Conservation (phyloP, 768 basidiomycete species). For the Cyclocybe cylindracea region DNA sequence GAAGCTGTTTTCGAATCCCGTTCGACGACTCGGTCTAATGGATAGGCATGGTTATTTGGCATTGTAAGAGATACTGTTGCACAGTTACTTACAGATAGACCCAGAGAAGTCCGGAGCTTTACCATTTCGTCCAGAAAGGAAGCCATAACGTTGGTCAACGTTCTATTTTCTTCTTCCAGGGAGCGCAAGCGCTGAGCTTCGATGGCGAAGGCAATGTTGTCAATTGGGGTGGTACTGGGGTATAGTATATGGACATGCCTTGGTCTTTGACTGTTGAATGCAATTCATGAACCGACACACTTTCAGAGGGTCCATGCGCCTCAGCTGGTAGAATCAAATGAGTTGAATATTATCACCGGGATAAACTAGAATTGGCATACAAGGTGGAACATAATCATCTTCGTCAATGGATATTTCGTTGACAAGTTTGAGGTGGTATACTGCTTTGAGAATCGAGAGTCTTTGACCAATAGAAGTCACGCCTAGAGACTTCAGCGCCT, state of each 20-base stretch:
- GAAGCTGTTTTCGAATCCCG: conserved; percentile 17
- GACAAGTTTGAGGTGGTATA: conserved; percentile 85
- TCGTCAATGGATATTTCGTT: conserved; percentile 78
- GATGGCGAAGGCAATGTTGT: neutral
- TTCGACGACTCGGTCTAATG: conserved; percentile 20
- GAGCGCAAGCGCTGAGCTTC: conserved; percentile 64
- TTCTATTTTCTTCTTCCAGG: conserved; percentile 77
- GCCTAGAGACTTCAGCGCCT: conserved; percentile 81
- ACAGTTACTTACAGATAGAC: conserved; percentile 33
- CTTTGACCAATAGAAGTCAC: conserved; percentile 87
- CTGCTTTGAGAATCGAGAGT: conserved; percentile 84
- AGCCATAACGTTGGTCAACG: conserved; percentile 60
- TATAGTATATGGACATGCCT: conserved; percentile 41
- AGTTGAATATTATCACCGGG: neutral
- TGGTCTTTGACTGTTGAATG: conserved; percentile 57
- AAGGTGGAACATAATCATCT: conserved; percentile 86
- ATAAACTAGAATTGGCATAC: conserved; percentile 43
- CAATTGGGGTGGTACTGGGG: conserved; percentile 6
- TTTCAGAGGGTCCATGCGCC: conserved; percentile 11
- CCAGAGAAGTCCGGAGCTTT: conserved; percentile 33
- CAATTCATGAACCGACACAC: conserved; percentile 12
- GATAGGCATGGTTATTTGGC: conserved; percentile 3
- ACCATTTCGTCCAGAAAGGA: conserved; percentile 65
- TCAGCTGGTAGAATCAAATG: conserved; percentile 16
- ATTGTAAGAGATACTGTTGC: neutral